Evolutionary conservation across 2,329 filamentous ascomycete species (phyloP), one percentile per base, ranked within the genome.

Genomic region (Fonsecaea pedrosoi): DNA sequence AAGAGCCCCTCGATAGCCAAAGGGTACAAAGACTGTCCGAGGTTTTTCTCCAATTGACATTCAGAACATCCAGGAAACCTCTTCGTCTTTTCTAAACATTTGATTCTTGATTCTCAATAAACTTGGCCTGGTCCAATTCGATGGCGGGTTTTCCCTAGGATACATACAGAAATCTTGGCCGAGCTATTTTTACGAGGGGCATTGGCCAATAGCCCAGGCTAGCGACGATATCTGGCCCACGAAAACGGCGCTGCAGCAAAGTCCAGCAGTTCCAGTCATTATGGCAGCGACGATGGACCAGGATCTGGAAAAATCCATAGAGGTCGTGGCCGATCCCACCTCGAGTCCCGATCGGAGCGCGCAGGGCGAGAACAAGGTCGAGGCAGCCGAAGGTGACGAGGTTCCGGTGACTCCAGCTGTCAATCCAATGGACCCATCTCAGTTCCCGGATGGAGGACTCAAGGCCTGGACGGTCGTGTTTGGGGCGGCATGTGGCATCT

Each of bases 391-490:
- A 34, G 54, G 68, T 25, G 64, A 32, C 32, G 54, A 53, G 37
- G 35, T 37, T 18, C 42, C 54, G n/a, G 59, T 35, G 2, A 21
- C 62, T n/a, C 57, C 45, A 38, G 38, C 66, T 7, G 48, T 67
- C 42, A 68, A 66, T 60, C 69, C 69, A 4, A 69, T 71, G 65
- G 68, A 73, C 40, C 71, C 71, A 9, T 70, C 71, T 18, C 64
- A 60, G 10, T 73, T 71, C 65, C 80, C 81, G 0, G 81, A 83
- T 66, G 80, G 81, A 15, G 80, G 80, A 0, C 65, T 75, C 1
- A 67, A 72, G 48, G 80, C 81, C 38, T 82, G 81, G 79, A 74
- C 79, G 0, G 79, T 82, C 1, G 81, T 82, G 0, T 66, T 78
- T 2, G 81, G 80, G 5, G 76, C 79, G 15, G 81, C 77, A 72